These are phyloP conservation scores for Epichloe baconii DNA, from an alignment of 2,329 filamentous ascomycete species.

Conservation along the genomic window DNA sequence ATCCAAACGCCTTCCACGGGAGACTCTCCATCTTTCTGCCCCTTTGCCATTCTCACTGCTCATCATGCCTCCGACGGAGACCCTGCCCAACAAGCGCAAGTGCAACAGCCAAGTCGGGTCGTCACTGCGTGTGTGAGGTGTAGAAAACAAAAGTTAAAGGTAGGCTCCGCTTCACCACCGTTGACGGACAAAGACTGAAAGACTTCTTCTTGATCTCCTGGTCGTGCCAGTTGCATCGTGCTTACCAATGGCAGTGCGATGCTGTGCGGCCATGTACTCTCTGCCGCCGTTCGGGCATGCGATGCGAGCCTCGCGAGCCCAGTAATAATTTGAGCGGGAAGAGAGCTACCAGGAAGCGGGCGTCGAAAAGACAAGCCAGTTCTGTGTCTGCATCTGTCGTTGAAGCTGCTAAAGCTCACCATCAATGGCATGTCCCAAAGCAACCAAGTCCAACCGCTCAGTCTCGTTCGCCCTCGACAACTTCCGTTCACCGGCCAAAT, in stretches of 20 bases:
- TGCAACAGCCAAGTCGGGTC: background rate
- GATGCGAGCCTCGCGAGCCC: conserved; percentile 1
- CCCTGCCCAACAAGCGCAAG: background rate
- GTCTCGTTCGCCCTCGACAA: background rate
- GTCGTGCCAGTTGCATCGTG: background rate
- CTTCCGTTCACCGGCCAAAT: background rate
- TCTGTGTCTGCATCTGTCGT: background rate
- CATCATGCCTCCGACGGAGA: conserved; percentile 1
- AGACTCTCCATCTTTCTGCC: too few species aligned
- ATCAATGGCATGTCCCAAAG: background rate
- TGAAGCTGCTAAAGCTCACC: background rate
- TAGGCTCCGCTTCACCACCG: background rate
- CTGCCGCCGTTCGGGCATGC: conserved; percentile 2
- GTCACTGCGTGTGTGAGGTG: conserved; percentile 2
- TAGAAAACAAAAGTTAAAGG: conserved; percentile 4
- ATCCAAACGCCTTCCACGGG: background rate
- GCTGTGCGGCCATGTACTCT: conserved; percentile 2
- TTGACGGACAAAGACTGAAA: background rate
- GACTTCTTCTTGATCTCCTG: background rate
- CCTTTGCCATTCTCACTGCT: too few species aligned
- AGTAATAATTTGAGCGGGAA: background rate
- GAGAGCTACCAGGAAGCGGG: background rate
- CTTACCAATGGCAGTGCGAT: conserved; percentile 2
- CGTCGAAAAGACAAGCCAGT: background rate
- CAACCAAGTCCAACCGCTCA: background rate